Evolutionary conservation across 139 green algal genomes (phyloP).

Genomic region (Chlorella sorokiniana): DNA sequence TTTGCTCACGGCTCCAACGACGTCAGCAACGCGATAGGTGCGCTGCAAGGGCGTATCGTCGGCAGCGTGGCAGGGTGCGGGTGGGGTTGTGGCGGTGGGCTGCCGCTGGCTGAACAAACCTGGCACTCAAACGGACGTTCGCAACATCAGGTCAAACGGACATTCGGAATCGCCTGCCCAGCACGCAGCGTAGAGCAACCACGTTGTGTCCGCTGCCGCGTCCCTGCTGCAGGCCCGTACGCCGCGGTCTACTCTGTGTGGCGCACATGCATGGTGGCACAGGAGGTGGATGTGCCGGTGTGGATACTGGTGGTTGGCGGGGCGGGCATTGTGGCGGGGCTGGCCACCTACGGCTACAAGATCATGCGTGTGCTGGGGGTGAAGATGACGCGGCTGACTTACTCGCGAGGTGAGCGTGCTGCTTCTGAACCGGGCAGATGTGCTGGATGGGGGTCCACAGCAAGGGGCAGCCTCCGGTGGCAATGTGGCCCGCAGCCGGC

Average conservation of each 20-base stretch:
- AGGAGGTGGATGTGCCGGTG: neutral
- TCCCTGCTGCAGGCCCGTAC: constrained; percentile 50
- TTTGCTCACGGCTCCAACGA: constrained; percentile 91
- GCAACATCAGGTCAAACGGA: neutral
- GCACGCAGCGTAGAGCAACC: too few relatives aligned
- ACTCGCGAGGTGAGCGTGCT: constrained; percentile 28
- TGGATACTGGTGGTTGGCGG: constrained; percentile 74
- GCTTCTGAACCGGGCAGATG: neutral
- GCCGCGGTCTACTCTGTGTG: constrained; percentile 69
- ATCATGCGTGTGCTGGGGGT: constrained; percentile 67
- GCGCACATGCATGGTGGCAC: neutral
- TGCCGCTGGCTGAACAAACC: too few relatives aligned
- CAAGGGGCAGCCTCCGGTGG: too few relatives aligned
- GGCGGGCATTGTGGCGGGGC: constrained; percentile 69
- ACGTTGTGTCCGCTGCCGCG: too few relatives aligned
- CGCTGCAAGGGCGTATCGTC: too few relatives aligned
- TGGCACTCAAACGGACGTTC: too few relatives aligned
- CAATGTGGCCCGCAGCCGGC: too few relatives aligned
- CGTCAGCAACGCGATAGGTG: constrained; percentile 80
- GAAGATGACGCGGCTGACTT: constrained; percentile 68
- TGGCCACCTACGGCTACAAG: constrained; percentile 65
- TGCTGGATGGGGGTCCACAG: too few relatives aligned
- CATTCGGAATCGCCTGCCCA: neutral
- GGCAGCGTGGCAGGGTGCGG: too few relatives aligned
- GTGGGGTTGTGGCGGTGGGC: too few relatives aligned